Evolutionary conservation across 768 basidiomycete genomes (phyloP).

Genomic region (Rubroboletus pulcherrimus): DNA sequence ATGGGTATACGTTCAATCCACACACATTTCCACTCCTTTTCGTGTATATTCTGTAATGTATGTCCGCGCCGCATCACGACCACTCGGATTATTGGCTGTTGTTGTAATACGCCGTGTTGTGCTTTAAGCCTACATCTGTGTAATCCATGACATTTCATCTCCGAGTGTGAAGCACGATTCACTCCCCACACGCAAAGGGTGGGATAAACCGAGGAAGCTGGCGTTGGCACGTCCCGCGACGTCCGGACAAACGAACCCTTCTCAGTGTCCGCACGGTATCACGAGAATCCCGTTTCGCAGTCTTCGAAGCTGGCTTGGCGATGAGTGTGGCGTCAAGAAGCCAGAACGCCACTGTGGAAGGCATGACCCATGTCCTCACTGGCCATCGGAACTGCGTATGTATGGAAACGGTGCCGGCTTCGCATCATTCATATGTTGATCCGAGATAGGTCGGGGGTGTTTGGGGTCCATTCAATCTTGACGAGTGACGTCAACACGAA

Average conservation of each 20-base stretch:
- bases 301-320: neutral
- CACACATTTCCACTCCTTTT: neutral
- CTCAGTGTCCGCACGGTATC: too few species aligned
- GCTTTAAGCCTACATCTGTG: neutral
- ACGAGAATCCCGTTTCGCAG: slow-evolving; percentile 7
- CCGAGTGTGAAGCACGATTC: too few species aligned
- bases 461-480: neutral
- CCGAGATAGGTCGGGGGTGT: neutral
- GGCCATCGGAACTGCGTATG: neutral
- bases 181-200: too few species aligned
- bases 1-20: neutral
- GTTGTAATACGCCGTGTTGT: slow-evolving; percentile 15
- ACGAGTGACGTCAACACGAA: neutral
- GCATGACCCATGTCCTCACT: neutral
- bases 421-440: neutral
- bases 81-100: slow-evolving; percentile 10
- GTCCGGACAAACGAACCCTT: neutral
- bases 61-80: slow-evolving; percentile 7
- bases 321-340: neutral
- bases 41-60: slow-evolving; percentile 24
- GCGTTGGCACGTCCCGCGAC: neutral
- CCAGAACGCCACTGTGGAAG: neutral
- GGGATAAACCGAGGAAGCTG: too few species aligned
- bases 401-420: neutral
- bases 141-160: slow-evolving; percentile 3